Base-by-base conservation (phyloP, 805 yeast species). In the Lipomyces sp. region DNA sequence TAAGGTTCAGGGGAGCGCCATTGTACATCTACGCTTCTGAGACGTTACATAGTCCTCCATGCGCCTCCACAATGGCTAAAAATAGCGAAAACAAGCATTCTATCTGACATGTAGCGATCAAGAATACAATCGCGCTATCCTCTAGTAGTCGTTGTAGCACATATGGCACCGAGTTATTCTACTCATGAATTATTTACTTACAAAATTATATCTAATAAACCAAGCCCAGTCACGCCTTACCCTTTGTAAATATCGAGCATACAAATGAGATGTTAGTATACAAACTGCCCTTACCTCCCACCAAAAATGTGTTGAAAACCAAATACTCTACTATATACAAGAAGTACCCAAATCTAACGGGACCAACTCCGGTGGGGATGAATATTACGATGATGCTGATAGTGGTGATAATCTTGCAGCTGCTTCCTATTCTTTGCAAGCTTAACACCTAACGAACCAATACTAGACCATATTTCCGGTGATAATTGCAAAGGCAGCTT, bases 381-480 rank as follows among this genome's bases (percentile, higher is more conserved):
- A 34, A 11, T 15, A 10, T 37, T 34, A 24, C 30, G 53, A 15
- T 32, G 54, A 11, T 37, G 42, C 3, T 55, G 64, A 18, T 56
- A 37, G 6, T 57, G 55, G 6, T 53, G 56, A n/a, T 56, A 39
- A 6, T 57, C 34, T 30, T 60, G 53, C 50, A 45, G 33, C 45
- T 51, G 57, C 15, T 63, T 45, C 45, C 63, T 60, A 30, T 53
- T 59, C 6, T 53, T 55, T 59, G 62, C 59, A 30, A 67, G 50
- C 15, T 53, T 61, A 60, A 80, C 80, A 57, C 80, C 79, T 53
- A 81, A 74, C 59, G 80, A 73, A 13, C 80, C 80, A 2, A 90
- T 90, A 76, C 96, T 90, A 54, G 85, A 84, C 98, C 98, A 95
- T 1, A 94, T 87, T 35, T 82, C 83, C 4, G 84, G 85, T 53